phyloP scores from a whole-genome alignment of 1,284 basidiomycete species.

The Rhodotorula sp. region DNA sequence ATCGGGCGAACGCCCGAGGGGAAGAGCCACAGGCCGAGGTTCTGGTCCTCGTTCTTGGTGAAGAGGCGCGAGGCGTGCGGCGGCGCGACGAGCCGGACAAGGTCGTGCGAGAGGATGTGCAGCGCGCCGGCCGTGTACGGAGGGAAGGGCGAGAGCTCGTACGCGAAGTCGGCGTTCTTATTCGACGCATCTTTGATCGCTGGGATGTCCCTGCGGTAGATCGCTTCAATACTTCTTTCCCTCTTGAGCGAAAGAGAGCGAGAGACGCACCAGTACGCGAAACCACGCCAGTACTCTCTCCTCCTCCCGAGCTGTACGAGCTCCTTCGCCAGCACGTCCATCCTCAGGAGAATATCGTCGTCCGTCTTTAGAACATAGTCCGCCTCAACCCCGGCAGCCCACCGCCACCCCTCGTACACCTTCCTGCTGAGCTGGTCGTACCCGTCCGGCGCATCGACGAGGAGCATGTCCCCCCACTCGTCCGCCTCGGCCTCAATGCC shows the following conservation, averaged over 20 bases:
- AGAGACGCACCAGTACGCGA: slow-evolving; percentile 34
- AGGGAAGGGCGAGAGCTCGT: slow-evolving; percentile 38
- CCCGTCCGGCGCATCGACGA: slow-evolving; percentile 33
- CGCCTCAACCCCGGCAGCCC: slow-evolving; percentile 35
- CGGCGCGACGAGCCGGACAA: slow-evolving; percentile 36
- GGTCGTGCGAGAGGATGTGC: slow-evolving; percentile 39
- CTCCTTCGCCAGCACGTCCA: slow-evolving; percentile 40
- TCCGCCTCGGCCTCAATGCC: slow-evolving; percentile 34
- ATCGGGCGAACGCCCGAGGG: slow-evolving; percentile 34
- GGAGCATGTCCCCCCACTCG: slow-evolving; percentile 31
- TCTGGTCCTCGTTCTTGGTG: slow-evolving; percentile 38
- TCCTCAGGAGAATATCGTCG: slow-evolving; percentile 35
- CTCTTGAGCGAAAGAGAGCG: background rate
- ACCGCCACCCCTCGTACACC: slow-evolving; percentile 31
- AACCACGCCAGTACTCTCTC: slow-evolving; percentile 38
- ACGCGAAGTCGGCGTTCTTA: slow-evolving; percentile 38
- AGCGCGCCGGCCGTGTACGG: slow-evolving; percentile 39
- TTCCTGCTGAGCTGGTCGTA: slow-evolving; percentile 30
- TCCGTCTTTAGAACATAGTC: slow-evolving; percentile 43
- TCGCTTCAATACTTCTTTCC: no score
- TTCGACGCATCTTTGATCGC: slow-evolving; percentile 38
- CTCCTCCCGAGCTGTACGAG: slow-evolving; percentile 27
- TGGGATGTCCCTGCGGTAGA: slow-evolving; percentile 29
- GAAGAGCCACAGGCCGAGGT: slow-evolving; percentile 38
- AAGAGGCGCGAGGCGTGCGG: slow-evolving; percentile 21